These are phyloP conservation scores for Daldinia loculata DNA, from an alignment of 495 filamentous ascomycete genomes.

Conservation along the genomic window DNA sequence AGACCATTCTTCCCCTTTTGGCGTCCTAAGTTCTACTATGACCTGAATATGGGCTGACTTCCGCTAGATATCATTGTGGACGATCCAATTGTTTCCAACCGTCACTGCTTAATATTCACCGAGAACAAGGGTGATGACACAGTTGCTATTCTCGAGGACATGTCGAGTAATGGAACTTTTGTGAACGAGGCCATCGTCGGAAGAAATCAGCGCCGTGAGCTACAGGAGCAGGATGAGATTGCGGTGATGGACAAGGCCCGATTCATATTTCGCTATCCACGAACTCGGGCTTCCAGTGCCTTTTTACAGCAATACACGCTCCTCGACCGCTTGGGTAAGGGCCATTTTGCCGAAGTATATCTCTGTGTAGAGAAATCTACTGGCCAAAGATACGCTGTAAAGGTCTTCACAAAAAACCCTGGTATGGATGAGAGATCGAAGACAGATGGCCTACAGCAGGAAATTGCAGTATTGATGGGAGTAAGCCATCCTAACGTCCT, in stretches of 20 bases:
- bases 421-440: slow-evolving; percentile 82
- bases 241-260: slow-evolving; percentile 81
- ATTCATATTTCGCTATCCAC: slow-evolving; percentile 91
- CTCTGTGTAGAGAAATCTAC: slow-evolving; percentile 86
- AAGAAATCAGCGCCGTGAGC: slow-evolving; percentile 87
- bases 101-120: slow-evolving; percentile 88
- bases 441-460: slow-evolving; percentile 86
- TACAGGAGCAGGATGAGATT: slow-evolving; percentile 89
- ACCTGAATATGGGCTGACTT: slow-evolving; percentile 31
- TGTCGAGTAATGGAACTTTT: slow-evolving; percentile 96
- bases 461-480: slow-evolving; percentile 94
- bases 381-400: slow-evolving; percentile 88
- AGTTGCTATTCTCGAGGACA: slow-evolving; percentile 86
- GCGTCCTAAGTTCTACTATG: slow-evolving; percentile 5
- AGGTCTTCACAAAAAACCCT: slow-evolving; percentile 86
- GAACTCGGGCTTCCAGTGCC: slow-evolving; percentile 72
- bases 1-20: slow-evolving; percentile 35
- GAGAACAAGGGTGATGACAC: slow-evolving; percentile 84
- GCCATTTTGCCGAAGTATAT: slow-evolving; percentile 96
- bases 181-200: slow-evolving; percentile 92
- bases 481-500: slow-evolving; percentile 96
- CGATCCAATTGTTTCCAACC: slow-evolving; percentile 88
- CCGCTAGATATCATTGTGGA: slow-evolving; percentile 77
- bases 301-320: slow-evolving; percentile 89
- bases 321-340: slow-evolving; percentile 88